Base-by-base conservation (phyloP, 768 basidiomycete species). In the Mycena belliarum region DNA sequence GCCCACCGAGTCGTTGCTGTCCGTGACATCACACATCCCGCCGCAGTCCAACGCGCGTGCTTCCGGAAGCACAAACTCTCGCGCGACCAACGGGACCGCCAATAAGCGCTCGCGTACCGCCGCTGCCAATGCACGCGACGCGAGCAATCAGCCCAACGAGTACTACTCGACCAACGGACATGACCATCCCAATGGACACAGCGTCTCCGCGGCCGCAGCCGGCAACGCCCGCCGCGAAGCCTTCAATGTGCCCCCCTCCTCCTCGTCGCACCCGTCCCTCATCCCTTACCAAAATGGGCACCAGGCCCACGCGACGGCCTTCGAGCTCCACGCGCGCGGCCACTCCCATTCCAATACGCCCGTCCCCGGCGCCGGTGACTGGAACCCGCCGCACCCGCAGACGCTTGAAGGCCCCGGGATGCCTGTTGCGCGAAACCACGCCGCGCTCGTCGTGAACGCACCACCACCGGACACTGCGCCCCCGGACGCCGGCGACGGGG, bases 371-470 rank as follows among this genome's bases (percentile, higher is more conserved):
- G 44, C 57, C 11, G 57, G 57, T 45, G 83, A 83, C 58, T 85
- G 84, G 83, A 72, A 71, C 40, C 76, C 77, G 20, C 79, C 80
- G 12, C 76, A 69, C 24, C 75, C 81, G 6, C 82, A 82, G 24
- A 83, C 83, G 57, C 76, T 91, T 26, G 88, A 89, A 64, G 89
- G 89, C 4, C 89, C 89, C 11, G 89, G 89, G 0, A 87, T 91
- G 85, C 88, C 89, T 14, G 81, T 88, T 7, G 77, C 82, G 40
- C 75, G 87, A 41, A 78, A 71, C 45, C 70, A 58, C 41, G 52
- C 61, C 3, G 24, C 44, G 7, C 29, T 28, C 38, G 32, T 45
- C 15, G 14, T 20, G 15, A 23, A 20, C 24, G 24, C 29, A 9
- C 46, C 41, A 4, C 9, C 40, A 53, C 43, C 29, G 33, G 51